Evolutionary conservation across 805 yeast species (phyloP).

Genomic region (Candida dajiaensis): DNA sequence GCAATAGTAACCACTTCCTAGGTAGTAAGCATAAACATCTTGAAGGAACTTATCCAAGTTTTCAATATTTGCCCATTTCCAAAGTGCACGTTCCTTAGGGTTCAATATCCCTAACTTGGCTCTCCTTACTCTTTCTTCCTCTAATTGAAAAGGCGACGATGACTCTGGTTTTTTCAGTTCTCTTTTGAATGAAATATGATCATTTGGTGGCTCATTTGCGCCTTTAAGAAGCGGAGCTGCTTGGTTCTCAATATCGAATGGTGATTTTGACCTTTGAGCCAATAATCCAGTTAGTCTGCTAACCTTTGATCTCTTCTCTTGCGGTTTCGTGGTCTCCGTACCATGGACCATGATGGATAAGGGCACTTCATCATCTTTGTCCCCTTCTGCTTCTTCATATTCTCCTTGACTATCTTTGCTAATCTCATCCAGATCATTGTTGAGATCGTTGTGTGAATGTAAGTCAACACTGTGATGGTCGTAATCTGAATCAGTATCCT

Average conservation of each 20-base stretch:
- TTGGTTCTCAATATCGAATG: not conserved
- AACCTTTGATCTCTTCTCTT: not conserved
- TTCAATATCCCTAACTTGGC: constrained; percentile 38
- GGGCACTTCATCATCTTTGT: constrained; percentile 18
- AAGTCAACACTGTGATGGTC: not conserved
- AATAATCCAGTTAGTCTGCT: not conserved
- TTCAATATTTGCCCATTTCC: constrained; percentile 96
- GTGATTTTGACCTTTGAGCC: not conserved
- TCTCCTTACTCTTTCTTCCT: constrained; percentile 21
- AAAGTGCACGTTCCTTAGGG: constrained; percentile 73
- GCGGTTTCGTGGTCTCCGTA: not conserved
- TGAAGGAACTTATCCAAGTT: constrained; percentile 82
- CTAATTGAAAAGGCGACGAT: not conserved
- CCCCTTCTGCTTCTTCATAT: constrained; percentile 17
- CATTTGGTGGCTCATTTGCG: not conserved
- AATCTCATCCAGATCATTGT: not conserved
- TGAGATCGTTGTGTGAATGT: constrained; percentile 1
- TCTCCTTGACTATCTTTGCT: constrained; percentile 13
- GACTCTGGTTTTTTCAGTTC: constrained; percentile 1
- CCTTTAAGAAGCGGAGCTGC: not conserved
- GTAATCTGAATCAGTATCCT: constrained; percentile 1
- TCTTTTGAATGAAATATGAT: constrained; percentile 11
- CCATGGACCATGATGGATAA: constrained; percentile 13
- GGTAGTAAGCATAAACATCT: constrained; percentile 77
- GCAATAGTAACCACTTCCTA: constrained; percentile 79